Evolutionary conservation across 176 grass and related monocot species (phyloP), one percentile per base, ranked within the genome.

Genomic region (Tillandsia fasciculata): DNA sequence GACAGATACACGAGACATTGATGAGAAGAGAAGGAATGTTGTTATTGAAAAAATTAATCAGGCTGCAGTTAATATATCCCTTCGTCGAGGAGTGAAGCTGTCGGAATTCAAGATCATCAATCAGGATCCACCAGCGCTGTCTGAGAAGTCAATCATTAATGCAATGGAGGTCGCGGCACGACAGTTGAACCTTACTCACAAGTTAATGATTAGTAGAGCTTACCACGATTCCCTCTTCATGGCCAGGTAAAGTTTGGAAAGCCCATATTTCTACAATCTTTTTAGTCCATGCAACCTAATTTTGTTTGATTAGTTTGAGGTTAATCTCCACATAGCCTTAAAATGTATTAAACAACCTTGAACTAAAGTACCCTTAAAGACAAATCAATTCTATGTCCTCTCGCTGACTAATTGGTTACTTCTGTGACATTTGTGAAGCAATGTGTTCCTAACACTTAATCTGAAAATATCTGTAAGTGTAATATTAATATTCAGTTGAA

Each of bases 221-320:
- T 97, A 93, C 74, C 94, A 97, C 2, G 94, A 97, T 82, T 90
- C 94, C 20, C 94, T 97, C 24, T 97, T 97, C 86, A 90, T 97
- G 94, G 89, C 89, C 71, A 97, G 94, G 94, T 99, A 71, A 42
- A 48, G 9, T 48, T 70, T 64, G 74, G 63, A 20, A 68, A 59
- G 18, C 4, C 48, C 9, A 0, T 1, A 2, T 20, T 78, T 11
- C 33, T 42, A 59, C 53, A n/a, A 22, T 59, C 14, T 59, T 59
- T 59, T 59, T 59, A 42, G 6, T 5, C 33, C 33, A 4, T 42
- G 33, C 0, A 42, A 42, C 33, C 7, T 42, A 42, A 42, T 6
- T 1, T 42, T 6, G 33, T 6, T 42, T 42, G 33, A 42, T 42
- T 42, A 42, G 33, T 6, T 42, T 42, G 33, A 42, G 33, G 0